Conservation (phyloP, 2,329 filamentous ascomycete species). For the Epichloe aotearoae region DNA sequence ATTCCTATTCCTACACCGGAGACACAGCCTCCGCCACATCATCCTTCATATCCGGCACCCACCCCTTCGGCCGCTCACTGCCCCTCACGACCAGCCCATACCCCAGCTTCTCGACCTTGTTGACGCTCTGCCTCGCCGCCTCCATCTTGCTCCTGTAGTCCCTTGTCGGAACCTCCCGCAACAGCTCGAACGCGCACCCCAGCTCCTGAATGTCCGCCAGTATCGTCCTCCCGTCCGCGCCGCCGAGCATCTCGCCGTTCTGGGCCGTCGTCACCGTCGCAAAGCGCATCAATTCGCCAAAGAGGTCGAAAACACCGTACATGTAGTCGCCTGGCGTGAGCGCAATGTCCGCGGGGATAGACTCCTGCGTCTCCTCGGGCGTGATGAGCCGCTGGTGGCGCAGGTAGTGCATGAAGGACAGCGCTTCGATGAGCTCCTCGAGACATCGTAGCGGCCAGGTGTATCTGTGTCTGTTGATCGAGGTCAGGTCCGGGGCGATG, state of each 20-base stretch:
- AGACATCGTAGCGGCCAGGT: constrained; percentile 67
- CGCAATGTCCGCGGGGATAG: constrained; percentile 39
- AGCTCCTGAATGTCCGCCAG: constrained; percentile 71
- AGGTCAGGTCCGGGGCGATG: constrained; percentile 61
- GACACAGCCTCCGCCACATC: constrained; percentile 17
- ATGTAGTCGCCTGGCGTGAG: constrained; percentile 77
- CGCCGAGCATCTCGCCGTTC: constrained; percentile 38
- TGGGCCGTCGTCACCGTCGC: constrained; percentile 80
- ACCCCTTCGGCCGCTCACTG: constrained; percentile 78
- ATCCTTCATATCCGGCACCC: constrained; percentile 64
- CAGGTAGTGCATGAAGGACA: constrained; percentile 82
- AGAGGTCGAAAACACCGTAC: constrained; percentile 83
- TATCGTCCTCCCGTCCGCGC: constrained; percentile 40
- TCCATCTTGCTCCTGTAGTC: constrained; percentile 66
- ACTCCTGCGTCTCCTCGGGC: constrained; percentile 42
- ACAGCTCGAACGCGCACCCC: constrained; percentile 60
- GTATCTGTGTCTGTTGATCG: constrained; percentile 75
- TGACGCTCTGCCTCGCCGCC: constrained; percentile 76
- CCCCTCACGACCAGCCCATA: constrained; percentile 83
- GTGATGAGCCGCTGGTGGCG: constrained; percentile 62
- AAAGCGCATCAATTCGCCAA: constrained; percentile 94
- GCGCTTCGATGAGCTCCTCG: constrained; percentile 88
- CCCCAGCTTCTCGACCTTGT: constrained; percentile 83
- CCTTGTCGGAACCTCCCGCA: constrained; percentile 45
- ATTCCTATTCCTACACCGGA: constrained; percentile 7